A percentile compares a stretch with the other conserved stretches of the same genome.
These are phyloP conservation scores for Celoporthe dispersa DNA, from an alignment of 2,329 filamentous ascomycete species.

Conservation along the genomic window DNA sequence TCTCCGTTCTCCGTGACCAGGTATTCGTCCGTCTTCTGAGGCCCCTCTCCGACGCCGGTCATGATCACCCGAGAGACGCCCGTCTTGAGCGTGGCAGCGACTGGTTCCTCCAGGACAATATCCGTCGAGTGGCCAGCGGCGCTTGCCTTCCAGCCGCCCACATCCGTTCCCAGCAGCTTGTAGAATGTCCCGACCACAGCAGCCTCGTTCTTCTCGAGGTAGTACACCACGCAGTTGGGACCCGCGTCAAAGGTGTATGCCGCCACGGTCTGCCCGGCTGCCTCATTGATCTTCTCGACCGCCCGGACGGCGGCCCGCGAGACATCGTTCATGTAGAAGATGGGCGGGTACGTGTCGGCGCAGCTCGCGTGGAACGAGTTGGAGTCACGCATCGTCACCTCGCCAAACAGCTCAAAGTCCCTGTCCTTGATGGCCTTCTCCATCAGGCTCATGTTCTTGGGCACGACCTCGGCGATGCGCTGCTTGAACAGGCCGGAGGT, in stretches of 20 bases:
- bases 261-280: conserved; percentile 77
- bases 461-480: conserved; percentile 77
- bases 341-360: conserved; percentile 93
- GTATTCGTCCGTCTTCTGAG: conserved; percentile 76
- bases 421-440: conserved; percentile 76
- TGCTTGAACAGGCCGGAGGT: conserved; percentile 87
- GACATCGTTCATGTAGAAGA: conserved; percentile 98
- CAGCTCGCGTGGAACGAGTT: conserved; percentile 97
- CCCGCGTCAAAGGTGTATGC: conserved; percentile 98
- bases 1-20: conserved; percentile 72
- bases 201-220: conserved; percentile 76
- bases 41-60: conserved; percentile 90
- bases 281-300: conserved; percentile 85
- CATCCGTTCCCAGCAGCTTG: conserved; percentile 57
- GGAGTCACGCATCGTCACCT: conserved; percentile 93
- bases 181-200: conserved; percentile 80
- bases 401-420: conserved; percentile 86
- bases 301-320: conserved; percentile 84
- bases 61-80: conserved; percentile 89
- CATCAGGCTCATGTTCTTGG: conserved; percentile 82
- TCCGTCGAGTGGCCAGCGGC: conserved; percentile 53
- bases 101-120: conserved; percentile 66
- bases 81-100: conserved; percentile 69
- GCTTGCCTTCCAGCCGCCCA: conserved; percentile 74
- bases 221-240: conserved; percentile 96